Evolutionary conservation across 176 grass and related monocot genomes (phyloP), one percentile per base, ranked within the genome.

Genomic region (Guadua angustifolia): DNA sequence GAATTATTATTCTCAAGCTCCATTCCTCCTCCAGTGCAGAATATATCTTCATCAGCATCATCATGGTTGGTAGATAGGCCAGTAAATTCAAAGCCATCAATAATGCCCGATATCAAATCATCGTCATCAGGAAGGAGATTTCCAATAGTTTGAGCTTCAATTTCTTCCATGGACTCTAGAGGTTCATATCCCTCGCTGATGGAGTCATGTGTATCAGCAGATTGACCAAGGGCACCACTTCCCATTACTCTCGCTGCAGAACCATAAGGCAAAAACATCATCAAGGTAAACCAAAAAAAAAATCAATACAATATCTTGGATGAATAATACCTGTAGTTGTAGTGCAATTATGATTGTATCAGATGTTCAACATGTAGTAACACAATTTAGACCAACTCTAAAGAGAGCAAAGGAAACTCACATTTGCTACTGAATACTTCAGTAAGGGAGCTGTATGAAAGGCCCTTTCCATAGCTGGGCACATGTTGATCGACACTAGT

Each of bases 131-230:
- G 93, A 77, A 94, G 90, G 33, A 94, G 93, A 65, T 94, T 84
- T 71, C 93, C 93, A 73, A 94, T 94, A 57, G 93, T 92, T 88
- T 94, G 87, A 78, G 90, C 93, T 88, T 94, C 93, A 59, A 94
- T 72, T 88, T 92, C 90, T 75, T 88, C 77, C 93, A 92, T 92
- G 66, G 90, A 88, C 43, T 77, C 66, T 80, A 92, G 77, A 78
- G 87, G 82, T 59, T 94, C 93, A 86, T 94, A 82, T 70, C 57
- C 75, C 5, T 71, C 79, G 22, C 45, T 81, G 61, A 82, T 80
- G 21, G 86, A 90, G 36, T 40, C 73, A 80, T 45, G 58, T 77
- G 79, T 45, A 80, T 83, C 74, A 84, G 69, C 45, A 88, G 82
- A 85, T 61, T 81, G 93, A 44, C 74, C 75, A 52, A 76, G 60